Evolutionary conservation across 176 grass and related monocot species (phyloP), one percentile per base, ranked within the genome.

Genomic region (Bothriochloa decipiens): DNA sequence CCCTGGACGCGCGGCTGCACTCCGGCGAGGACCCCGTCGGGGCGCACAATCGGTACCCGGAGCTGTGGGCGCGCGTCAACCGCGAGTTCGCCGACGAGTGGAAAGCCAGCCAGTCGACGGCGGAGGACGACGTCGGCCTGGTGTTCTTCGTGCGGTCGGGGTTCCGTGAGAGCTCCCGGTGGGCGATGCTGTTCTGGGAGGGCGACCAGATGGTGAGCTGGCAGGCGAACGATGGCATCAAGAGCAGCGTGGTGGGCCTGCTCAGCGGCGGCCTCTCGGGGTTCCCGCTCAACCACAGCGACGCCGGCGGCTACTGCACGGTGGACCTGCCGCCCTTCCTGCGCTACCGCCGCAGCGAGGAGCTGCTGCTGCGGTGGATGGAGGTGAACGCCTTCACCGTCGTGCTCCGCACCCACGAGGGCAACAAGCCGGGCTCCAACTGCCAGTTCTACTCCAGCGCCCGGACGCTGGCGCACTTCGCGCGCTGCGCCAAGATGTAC

Each of bases 131-230:
- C 28, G 92, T 91, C n/a, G 86, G 88, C 33, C 60, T 97, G 50
- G 95, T 97, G 79, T 97, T 97, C 87, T 97, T 95, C 85, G 88
- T 97, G 72, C 77, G 92, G 52, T 86, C 95, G 52, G 95, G 92
- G 35, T 97, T 97, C 72, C 89, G 95, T 53, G 92, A 88, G 36
- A 94, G 90, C 86, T 86, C 88, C 18, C 76, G 84, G 67, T 94
- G 92, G 92, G 86, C 92, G n/a, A 97, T 97, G 95, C 84, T 97
- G 65, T 94, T 97, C 86, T 97, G 95, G 95, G 95, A 97, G 18
- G 95, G 95, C 4, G 92, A 97, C 77, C 95, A 94, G 86, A 97
- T 97, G 95, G 95, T 97, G 88, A 97, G 95, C 88, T 97, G 95
- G 95, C 95, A 97, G 81, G 71, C 70, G 52, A 89, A 97, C 70